A percentile compares a stretch with the other conserved stretches of the same genome.
These are phyloP conservation scores for Zea luxurians DNA, from an alignment of 176 grass and related monocot genomes.

Conservation along the genomic window DNA sequence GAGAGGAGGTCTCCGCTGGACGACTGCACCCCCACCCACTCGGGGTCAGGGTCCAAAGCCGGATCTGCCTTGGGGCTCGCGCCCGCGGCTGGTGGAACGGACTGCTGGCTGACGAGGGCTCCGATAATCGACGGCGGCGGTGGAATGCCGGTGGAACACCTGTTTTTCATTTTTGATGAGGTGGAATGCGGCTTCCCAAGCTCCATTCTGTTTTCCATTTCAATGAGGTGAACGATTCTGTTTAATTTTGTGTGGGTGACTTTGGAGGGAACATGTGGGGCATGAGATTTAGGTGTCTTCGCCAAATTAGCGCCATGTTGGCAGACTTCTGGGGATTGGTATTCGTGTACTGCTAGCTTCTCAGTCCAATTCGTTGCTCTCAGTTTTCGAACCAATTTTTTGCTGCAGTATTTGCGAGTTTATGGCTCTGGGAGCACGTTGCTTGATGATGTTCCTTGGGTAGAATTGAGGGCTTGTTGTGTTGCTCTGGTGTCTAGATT, in stretches of 20 bases:
- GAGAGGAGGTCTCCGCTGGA: conserved; percentile 7
- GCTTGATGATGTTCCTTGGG: conserved; percentile 1
- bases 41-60: neutral
- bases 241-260: conserved; percentile 21
- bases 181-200: neutral
- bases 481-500: neutral
- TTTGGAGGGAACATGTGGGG: conserved; percentile 19
- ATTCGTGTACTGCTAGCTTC: conserved; percentile 12
- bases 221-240: conserved; percentile 2
- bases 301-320: conserved; percentile 2
- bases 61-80: conserved; percentile 48
- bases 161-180: neutral
- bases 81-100: conserved; percentile 30
- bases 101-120: neutral
- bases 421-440: neutral
- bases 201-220: neutral
- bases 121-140: neutral
- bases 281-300: conserved; percentile 9
- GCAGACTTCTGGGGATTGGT: neutral
- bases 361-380: conserved; percentile 15
- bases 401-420: neutral
- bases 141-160: conserved; percentile 42
- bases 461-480: conserved; percentile 14
- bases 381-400: neutral
- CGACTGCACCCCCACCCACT: neutral